Conservation (phyloP, 192 early-diverging fungal species). For the Entomortierella lignicola region DNA sequence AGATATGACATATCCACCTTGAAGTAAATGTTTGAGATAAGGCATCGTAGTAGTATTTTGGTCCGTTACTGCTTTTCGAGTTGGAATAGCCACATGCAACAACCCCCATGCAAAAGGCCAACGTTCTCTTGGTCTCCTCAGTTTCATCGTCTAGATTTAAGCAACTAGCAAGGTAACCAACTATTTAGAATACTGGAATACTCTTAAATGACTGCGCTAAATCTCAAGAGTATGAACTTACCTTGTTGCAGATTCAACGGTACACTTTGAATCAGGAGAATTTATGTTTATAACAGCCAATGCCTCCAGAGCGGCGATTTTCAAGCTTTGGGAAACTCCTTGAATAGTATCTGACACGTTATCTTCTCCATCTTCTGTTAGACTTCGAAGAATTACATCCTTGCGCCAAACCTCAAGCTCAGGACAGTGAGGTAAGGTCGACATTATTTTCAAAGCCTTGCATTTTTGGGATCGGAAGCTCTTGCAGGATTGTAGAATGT, state of each 20-base stretch:
- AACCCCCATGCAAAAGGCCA: slow-evolving; percentile 22
- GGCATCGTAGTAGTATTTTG: slow-evolving; percentile 7
- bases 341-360: not conserved
- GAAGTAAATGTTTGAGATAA: not conserved
- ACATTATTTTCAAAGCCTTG: slow-evolving; percentile 39
- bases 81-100: slow-evolving; percentile 13
- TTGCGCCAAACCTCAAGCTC: slow-evolving; percentile 16
- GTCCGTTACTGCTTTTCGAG: not conserved
- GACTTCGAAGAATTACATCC: slow-evolving; percentile 7
- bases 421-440: slow-evolving; percentile 16
- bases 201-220: not conserved
- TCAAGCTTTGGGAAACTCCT: not conserved
- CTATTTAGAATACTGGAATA: no score
- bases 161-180: slow-evolving; percentile 2
- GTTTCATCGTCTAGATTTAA: slow-evolving; percentile 6
- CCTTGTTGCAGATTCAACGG: slow-evolving; percentile 11
- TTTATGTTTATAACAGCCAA: slow-evolving; percentile 22
- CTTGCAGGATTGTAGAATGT: slow-evolving; percentile 18
- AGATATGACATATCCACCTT: slow-evolving; percentile 1
- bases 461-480: slow-evolving; percentile 17
- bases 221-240: not conserved
- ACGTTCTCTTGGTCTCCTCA: slow-evolving; percentile 4
- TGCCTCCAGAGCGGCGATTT: slow-evolving; percentile 16
- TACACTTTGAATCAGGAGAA: slow-evolving; percentile 2
- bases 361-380: not conserved